Evolutionary conservation across 176 grass and related monocot species (phyloP).

Genomic region (Oropetium thomaeum): DNA sequence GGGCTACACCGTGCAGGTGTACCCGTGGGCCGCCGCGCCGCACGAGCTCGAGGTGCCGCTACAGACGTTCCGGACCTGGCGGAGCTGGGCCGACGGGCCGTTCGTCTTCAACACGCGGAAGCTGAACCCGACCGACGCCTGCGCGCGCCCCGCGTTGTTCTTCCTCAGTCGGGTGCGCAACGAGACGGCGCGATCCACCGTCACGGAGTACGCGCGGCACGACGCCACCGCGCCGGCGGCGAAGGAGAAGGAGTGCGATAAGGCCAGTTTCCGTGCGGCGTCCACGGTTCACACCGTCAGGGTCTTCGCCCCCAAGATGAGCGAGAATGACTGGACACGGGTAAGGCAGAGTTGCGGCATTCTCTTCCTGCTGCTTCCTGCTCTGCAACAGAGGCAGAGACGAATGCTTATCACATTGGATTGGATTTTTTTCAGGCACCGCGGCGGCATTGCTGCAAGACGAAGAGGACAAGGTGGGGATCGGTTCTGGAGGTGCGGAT

Average conservation of each 20-base stretch:
- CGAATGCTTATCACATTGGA: not conserved
- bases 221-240: not conserved
- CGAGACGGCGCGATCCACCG: constrained; percentile 30
- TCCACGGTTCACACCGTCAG: constrained; percentile 44
- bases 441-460: constrained; percentile 71
- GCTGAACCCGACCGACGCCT: not conserved
- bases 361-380: not conserved
- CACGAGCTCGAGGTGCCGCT: constrained; percentile 59
- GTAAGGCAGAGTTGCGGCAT: too few relatives aligned
- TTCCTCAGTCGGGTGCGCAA: constrained; percentile 40
- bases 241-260: constrained; percentile 33
- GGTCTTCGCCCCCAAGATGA: constrained; percentile 72
- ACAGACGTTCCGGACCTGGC: constrained; percentile 81
- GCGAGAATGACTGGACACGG: constrained; percentile 45
- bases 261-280: constrained; percentile 43
- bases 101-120: constrained; percentile 81
- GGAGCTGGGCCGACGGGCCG: constrained; percentile 49
- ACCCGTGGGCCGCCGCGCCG: constrained; percentile 50
- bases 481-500: constrained; percentile 55
- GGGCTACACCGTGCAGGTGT: constrained; percentile 78
- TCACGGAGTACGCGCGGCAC: constrained; percentile 65
- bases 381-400: not conserved
- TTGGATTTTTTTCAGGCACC: constrained; percentile 53
- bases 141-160: constrained; percentile 52
- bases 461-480: constrained; percentile 49